Evolutionary conservation across 768 basidiomycete genomes (phyloP).

Genomic region (Porpolomopsis calyptriformis): DNA sequence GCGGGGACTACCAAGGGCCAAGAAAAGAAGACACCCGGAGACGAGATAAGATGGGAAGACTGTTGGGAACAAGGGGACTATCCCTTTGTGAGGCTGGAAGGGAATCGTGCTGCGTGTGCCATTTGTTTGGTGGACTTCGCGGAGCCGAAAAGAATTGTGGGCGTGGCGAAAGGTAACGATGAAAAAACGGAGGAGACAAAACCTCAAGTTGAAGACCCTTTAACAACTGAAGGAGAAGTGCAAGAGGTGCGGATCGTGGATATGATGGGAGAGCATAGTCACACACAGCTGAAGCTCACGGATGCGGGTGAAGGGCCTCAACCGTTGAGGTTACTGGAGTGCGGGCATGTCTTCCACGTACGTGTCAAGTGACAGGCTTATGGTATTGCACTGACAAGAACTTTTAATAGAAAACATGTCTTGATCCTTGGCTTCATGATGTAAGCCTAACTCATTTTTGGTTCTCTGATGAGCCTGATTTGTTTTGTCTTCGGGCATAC

Average conservation of each 20-base stretch:
- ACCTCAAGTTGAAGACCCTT: constrained; percentile 2
- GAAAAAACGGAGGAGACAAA: constrained; percentile 8
- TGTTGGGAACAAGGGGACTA: constrained; percentile 68
- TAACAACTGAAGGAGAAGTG: constrained; percentile 8
- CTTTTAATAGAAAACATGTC: constrained; percentile 58
- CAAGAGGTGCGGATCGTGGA: constrained; percentile 25
- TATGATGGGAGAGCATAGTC: constrained; percentile 29
- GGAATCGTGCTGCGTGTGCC: constrained; percentile 74
- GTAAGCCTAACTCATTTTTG: constrained; percentile 21
- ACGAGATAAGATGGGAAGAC: constrained; percentile 49
- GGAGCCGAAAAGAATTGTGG: constrained; percentile 41
- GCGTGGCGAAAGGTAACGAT: background rate
- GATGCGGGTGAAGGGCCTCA: constrained; percentile 72
- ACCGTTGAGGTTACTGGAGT: constrained; percentile 63
- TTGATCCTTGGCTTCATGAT: constrained; percentile 82
- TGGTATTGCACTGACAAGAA: constrained; percentile 9
- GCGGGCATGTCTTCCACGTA: constrained; percentile 88
- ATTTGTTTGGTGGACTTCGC: constrained; percentile 82
- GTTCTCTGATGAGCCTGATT: background rate
- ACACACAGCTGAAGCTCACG: constrained; percentile 39
- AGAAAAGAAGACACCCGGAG: constrained; percentile 10
- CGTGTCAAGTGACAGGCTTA: constrained; percentile 20
- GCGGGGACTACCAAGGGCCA: constrained; percentile 3
- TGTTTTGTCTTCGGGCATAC: background rate
- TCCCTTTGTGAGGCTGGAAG: constrained; percentile 74